Percentiles rank a stretch among this genome's conserved stretches.
Evolutionary conservation across 192 early-diverging fungal species (phyloP).

Genomic region (Phycomyces blakesleeanus): DNA sequence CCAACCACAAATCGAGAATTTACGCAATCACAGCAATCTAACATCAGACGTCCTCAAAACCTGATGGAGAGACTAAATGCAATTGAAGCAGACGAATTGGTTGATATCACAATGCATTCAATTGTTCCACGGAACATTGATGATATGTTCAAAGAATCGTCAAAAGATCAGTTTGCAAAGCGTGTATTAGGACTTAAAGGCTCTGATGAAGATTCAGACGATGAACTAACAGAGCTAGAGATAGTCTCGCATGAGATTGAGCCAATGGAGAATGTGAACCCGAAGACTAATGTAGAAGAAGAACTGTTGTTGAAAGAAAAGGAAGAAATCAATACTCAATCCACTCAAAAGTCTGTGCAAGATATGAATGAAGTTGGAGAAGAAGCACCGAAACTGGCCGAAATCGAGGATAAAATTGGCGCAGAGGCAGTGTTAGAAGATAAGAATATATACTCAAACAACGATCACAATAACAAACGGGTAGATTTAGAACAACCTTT

Average conservation of each 20-base stretch:
- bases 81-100: not conserved
- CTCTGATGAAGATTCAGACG: not conserved
- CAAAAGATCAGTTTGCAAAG: not conserved
- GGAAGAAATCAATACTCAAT: too few species aligned
- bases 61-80: not conserved
- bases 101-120: slow-evolving; percentile 1
- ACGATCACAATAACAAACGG: too few species aligned
- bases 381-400: too few species aligned
- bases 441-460: too few species aligned
- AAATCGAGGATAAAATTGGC: too few species aligned
- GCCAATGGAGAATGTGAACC: not conserved
- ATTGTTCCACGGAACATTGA: not conserved
- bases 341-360: too few species aligned
- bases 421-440: too few species aligned
- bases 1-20: not conserved
- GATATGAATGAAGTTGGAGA: too few species aligned
- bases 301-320: not conserved
- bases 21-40: too few species aligned
- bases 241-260: not conserved
- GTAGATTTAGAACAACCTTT: too few species aligned
- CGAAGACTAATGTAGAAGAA: not conserved
- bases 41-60: not conserved
- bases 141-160: not conserved
- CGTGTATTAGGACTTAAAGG: not conserved
- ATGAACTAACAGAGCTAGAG: not conserved